phyloP scores from a whole-genome alignment of 495 filamentous ascomycete species.

The Clavariopsis aquatica region DNA sequence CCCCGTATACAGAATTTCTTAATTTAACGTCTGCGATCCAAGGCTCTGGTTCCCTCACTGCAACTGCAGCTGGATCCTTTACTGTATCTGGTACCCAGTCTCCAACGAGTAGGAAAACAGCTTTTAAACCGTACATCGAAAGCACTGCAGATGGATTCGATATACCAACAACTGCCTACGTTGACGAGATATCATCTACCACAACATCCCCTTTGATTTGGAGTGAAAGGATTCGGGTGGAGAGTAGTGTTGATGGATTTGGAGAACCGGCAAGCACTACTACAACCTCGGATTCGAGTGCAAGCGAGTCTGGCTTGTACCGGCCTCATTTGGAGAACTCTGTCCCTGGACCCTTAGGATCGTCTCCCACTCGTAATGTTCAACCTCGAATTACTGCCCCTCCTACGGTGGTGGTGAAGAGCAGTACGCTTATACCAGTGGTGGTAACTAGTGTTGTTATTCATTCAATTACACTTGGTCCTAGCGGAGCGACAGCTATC shows the following conservation, averaged over 20 bases:
- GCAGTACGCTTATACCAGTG: not conserved
- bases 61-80: too few relatives aligned
- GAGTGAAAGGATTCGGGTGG: not conserved
- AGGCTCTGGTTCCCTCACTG: not conserved
- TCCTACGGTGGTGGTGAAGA: conserved; percentile 5
- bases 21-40: not conserved
- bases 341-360: not conserved
- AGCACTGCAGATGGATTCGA: conserved; percentile 8
- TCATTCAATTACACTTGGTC: not conserved
- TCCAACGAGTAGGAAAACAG: not conserved
- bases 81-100: too few relatives aligned
- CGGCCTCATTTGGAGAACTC: not conserved
- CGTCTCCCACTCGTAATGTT: not conserved
- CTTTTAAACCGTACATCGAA: conserved; percentile 3
- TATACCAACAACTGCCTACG: not conserved
- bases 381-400: not conserved
- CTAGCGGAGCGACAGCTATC: conserved; percentile 14
- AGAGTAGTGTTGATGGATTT: not conserved
- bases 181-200: not conserved
- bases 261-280: not conserved
- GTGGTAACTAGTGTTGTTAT: conserved; percentile 10
- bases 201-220: not conserved
- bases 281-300: not conserved
- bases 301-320: not conserved
- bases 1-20: not conserved